These are phyloP conservation scores for Blechomonas ayalai DNA, from an alignment of 208 protist genomes.

Conservation along the genomic window DNA sequence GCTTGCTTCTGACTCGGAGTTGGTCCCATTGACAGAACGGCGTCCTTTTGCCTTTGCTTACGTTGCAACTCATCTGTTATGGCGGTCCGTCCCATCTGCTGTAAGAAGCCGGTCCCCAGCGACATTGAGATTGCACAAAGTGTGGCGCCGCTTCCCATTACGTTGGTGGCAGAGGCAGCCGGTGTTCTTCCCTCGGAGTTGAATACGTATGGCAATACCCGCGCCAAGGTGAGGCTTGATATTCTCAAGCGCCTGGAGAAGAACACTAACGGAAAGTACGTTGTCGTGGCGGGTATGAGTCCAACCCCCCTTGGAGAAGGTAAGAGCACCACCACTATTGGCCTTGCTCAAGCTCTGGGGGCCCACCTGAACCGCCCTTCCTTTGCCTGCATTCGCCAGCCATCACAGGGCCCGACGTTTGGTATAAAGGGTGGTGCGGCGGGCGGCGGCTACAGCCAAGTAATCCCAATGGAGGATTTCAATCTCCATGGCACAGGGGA, in stretches of 20 bases:
- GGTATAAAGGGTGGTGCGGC: constrained; percentile 97
- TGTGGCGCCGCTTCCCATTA: constrained; percentile 71
- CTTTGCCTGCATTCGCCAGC: constrained; percentile 97
- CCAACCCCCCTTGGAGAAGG: constrained; percentile 94
- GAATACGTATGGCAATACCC: constrained; percentile 88
- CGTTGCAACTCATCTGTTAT: too few relatives aligned
- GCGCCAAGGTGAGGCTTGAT: constrained; percentile 85
- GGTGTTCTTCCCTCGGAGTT: constrained; percentile 88
- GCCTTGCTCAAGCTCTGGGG: constrained; percentile 95
- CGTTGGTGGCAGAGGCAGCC: constrained; percentile 49
- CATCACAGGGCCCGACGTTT: constrained; percentile 96
- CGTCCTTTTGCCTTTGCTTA: too few relatives aligned
- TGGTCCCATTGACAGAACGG: too few relatives aligned
- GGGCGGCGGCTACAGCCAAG: constrained; percentile 96
- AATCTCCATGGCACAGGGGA: constrained; percentile 98
- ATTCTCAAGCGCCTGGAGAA: constrained; percentile 85
- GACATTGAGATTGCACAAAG: constrained; percentile 95
- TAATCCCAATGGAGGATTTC: constrained; percentile 97
- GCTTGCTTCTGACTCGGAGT: too few relatives aligned
- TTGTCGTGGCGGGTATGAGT: constrained; percentile 94
- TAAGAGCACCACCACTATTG: constrained; percentile 97
- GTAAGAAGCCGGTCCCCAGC: constrained; percentile 73
- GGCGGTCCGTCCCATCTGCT: constrained; percentile 46
- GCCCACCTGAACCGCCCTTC: constrained; percentile 91
- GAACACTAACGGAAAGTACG: constrained; percentile 90